phyloP scores from a whole-genome alignment of 768 basidiomycete genomes.

The Mycena capillaripes region DNA sequence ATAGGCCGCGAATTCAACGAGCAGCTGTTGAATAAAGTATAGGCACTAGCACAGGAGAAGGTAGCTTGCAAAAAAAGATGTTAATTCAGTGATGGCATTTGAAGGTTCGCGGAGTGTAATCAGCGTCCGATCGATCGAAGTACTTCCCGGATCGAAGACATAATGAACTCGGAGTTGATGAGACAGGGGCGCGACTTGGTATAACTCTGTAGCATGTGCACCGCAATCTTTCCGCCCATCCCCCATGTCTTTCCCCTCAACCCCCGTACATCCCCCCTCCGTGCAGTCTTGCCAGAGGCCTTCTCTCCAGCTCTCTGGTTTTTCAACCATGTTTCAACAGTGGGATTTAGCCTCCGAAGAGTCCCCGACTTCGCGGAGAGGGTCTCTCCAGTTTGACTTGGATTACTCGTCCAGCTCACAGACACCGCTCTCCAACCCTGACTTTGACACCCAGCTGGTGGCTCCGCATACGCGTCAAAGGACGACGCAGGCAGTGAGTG shows the following conservation, averaged over 20 bases:
- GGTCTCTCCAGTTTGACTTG: conserved; percentile 2
- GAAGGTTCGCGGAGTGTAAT: conserved; percentile 2
- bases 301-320: conserved; percentile 20
- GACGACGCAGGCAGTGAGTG: conserved; percentile 67
- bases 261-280: neutral
- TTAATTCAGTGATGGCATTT: conserved; percentile 1
- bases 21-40: conserved; percentile 53
- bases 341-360: conserved; percentile 22
- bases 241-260: conserved; percentile 16
- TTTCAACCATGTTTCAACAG: conserved; percentile 29
- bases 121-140: conserved; percentile 5
- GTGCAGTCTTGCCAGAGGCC: neutral
- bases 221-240: neutral
- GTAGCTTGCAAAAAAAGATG: neutral
- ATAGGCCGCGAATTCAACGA: conserved; percentile 95
- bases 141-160: conserved; percentile 2
- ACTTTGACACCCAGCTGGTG: conserved; percentile 21
- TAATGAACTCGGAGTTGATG: neutral
- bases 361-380: conserved; percentile 13
- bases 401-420: neutral
- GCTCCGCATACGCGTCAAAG: conserved; percentile 53
- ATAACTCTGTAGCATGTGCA: conserved; percentile 4
- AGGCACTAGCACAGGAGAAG: conserved; percentile 20
- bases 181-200: conserved; percentile 7
- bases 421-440: neutral